Conservation (phyloP, 2,329 filamentous ascomycete species). For the Aspergillus pseudoviridinutans region DNA sequence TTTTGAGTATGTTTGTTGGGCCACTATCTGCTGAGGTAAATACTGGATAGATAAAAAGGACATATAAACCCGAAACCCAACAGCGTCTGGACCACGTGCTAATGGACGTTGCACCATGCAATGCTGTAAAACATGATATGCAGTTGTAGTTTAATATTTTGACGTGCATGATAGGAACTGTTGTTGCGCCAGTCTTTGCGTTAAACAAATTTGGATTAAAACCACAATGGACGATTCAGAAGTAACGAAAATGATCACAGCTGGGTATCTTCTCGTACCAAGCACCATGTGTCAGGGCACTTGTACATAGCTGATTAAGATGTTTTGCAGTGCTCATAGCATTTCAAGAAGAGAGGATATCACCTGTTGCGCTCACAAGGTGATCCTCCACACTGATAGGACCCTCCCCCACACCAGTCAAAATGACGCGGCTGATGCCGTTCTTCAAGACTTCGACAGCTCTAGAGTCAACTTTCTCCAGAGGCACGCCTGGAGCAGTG, state of each 20-base stretch:
- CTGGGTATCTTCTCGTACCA: constrained; percentile 4
- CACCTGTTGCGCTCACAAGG: constrained; percentile 65
- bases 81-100: background rate
- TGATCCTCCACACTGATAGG: constrained; percentile 75
- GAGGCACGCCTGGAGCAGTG: constrained; percentile 47
- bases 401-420: constrained; percentile 87
- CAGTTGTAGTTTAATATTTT: background rate
- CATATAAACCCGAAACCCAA: background rate
- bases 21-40: background rate
- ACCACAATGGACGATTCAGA: background rate
- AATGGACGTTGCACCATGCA: background rate
- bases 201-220: background rate
- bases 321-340: background rate
- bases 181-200: background rate
- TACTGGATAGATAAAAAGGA: constrained; percentile 4
- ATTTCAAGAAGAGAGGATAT: constrained; percentile 31
- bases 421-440: constrained; percentile 83
- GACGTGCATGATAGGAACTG: background rate
- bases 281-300: background rate
- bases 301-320: background rate
- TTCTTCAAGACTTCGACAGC: constrained; percentile 65
- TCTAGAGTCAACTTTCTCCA: constrained; percentile 55
- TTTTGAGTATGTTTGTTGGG: background rate
- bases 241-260: background rate
- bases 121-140: background rate